phyloP scores from a whole-genome alignment of 1,284 basidiomycete genomes.

The Cryptococcus maquisensis region DNA sequence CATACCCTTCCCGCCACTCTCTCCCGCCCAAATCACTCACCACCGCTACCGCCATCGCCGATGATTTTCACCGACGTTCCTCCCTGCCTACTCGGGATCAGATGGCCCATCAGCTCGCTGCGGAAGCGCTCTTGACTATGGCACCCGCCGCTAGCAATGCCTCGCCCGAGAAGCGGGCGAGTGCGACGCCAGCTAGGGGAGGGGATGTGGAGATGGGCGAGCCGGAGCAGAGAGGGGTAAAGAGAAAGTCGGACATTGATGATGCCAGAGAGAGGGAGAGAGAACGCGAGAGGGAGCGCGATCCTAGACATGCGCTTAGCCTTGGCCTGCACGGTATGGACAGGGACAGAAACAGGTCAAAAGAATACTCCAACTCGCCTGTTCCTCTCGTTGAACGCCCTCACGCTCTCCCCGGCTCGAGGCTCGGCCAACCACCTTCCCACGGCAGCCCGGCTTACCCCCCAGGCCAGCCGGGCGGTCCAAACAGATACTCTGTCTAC shows the following conservation, averaged over 20 bases:
- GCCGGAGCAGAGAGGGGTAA: slow-evolving; percentile 34
- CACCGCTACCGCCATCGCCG: not conserved
- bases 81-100: slow-evolving; percentile 9
- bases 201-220: slow-evolving; percentile 29
- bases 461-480: slow-evolving; percentile 1
- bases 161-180: slow-evolving; percentile 26
- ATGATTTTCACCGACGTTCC: not conserved
- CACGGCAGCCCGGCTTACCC: not conserved
- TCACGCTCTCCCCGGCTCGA: slow-evolving; percentile 4
- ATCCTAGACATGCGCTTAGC: slow-evolving; percentile 16
- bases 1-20: not conserved
- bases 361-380: slow-evolving; percentile 30
- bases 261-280: not conserved
- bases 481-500: slow-evolving; percentile 40
- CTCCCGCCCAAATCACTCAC: not conserved
- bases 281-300: slow-evolving; percentile 15
- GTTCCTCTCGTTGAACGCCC: slow-evolving; percentile 23
- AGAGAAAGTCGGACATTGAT: slow-evolving; percentile 43
- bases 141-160: slow-evolving; percentile 34
- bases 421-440: slow-evolving; percentile 12
- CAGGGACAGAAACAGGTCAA: slow-evolving; percentile 27
- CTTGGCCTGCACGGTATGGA: slow-evolving; percentile 23
- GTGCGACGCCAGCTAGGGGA: not conserved
- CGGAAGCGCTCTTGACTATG: slow-evolving; percentile 47
- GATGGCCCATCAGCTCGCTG: slow-evolving; percentile 47